Percentiles rank a stretch among this genome's conserved stretches.
These are phyloP conservation scores for Tolypocladium capitatum DNA, from an alignment of 2,329 filamentous ascomycete species.

Conservation along the genomic window DNA sequence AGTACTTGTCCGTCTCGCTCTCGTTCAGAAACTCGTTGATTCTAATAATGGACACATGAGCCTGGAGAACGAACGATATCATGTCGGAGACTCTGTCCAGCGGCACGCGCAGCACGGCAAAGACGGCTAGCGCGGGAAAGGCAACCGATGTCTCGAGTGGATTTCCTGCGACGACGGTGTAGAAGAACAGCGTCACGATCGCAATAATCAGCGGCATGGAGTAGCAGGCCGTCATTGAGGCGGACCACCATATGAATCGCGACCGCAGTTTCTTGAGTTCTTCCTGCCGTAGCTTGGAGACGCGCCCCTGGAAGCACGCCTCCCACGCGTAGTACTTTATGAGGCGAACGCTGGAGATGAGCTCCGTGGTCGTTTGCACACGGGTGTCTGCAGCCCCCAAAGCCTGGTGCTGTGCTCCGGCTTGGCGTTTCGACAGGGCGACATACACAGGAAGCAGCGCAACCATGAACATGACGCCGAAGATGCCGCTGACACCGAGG, in stretches of 20 bases:
- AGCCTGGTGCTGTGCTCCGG: neutral
- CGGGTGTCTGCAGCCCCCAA: neutral
- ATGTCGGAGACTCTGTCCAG: neutral
- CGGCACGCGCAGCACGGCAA: neutral
- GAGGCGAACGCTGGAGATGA: slow-evolving; percentile 57
- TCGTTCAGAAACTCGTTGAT: neutral
- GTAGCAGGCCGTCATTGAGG: neutral
- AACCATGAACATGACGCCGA: neutral
- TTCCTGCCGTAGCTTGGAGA: slow-evolving; percentile 39
- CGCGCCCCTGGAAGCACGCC: slow-evolving; percentile 51
- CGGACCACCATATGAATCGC: slow-evolving; percentile 30
- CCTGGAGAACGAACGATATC: neutral
- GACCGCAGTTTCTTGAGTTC: slow-evolving; percentile 50
- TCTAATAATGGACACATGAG: neutral
- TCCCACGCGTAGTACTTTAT: slow-evolving; percentile 65
- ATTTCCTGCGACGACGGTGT: neutral
- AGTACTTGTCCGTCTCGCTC: neutral
- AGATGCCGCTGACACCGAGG: neutral
- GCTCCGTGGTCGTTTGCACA: slow-evolving; percentile 29
- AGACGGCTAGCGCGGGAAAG: neutral
- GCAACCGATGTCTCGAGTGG: neutral
- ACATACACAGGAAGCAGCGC: neutral
- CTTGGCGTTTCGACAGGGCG: neutral
- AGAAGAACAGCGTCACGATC: neutral
- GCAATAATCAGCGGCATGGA: neutral